These are phyloP conservation scores for Hibiscus syriacus DNA, from an alignment of 345 rosid genomes.

Conservation along the genomic window DNA sequence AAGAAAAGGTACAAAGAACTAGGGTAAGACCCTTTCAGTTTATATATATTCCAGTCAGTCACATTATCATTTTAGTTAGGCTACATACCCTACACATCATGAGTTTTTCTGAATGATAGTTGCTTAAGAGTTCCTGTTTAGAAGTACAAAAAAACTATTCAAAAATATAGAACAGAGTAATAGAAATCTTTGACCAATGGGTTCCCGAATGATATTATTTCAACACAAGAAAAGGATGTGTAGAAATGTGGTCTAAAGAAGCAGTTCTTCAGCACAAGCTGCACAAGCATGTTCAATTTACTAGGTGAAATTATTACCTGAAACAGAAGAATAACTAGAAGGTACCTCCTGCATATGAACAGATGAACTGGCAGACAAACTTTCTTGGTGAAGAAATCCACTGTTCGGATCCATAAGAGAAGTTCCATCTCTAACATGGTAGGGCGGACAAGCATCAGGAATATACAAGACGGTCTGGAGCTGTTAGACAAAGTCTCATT, in stretches of 20 bases:
- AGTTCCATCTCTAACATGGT: constrained; percentile 10
- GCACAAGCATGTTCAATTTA: constrained; percentile 43
- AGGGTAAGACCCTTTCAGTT: not conserved
- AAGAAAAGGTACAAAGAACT: not conserved
- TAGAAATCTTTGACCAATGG: not conserved
- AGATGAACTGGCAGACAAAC: constrained; percentile 41
- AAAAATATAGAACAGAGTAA: not conserved
- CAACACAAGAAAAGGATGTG: not conserved
- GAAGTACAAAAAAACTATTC: not conserved
- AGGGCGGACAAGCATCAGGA: constrained; percentile 38
- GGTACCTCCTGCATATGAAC: constrained; percentile 99
- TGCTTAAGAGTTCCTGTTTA: not conserved
- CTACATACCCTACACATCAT: not conserved
- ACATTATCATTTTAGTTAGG: not conserved
- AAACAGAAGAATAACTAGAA: constrained; percentile 99
- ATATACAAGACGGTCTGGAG: constrained; percentile 32
- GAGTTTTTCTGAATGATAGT: not conserved
- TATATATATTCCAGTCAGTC: not conserved
- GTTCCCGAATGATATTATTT: not conserved
- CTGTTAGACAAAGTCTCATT: constrained; percentile 31
- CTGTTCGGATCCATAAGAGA: not conserved
- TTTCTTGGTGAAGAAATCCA: constrained; percentile 36
- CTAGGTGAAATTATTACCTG: constrained; percentile 85
- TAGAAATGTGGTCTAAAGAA: not conserved
- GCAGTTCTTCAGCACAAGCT: constrained; percentile 32